Base-by-base conservation (phyloP, 495 filamentous ascomycete species). In the Lophiostoma macrostomum region DNA sequence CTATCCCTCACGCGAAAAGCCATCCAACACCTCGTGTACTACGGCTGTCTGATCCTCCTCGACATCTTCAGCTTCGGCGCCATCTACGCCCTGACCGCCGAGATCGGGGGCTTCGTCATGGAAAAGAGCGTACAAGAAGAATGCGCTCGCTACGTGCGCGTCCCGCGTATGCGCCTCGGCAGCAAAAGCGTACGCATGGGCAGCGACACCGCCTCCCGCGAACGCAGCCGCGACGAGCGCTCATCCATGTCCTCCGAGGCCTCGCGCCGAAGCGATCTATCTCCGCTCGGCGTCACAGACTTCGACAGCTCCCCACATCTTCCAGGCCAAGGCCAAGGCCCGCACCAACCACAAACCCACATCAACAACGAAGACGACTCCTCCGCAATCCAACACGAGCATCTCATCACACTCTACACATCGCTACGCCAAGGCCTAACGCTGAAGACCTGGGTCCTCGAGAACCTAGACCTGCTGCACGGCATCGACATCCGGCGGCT, bases 61-160 rank as follows among this genome's bases (percentile, higher is more conserved):
- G 93, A 97, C 67, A 83, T 95, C 63, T 97, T 97, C 73, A 86
- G 89, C 62, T 97, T 97, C 69, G 76, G 80, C 22, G 87, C 87
- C 45, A 90, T 93, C 53, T 98, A 97, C 64, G 90, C 90, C 0
- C 83, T 83, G 2, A 93, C 94, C 1, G 72, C 79, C 0, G 84
- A 85, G 34, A 84, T 97, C 52, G 78, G 80, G 56, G 74, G 77
- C 25, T 87, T 94, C 25, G 78, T 96, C 29, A 75, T 82, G 58
- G 76, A 82, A 43, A 76, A 79, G 44, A 76, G 74, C 28, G 79
- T 94, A 68, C 84, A 91, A 52, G 83, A 86, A 32, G 94, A 98
- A 73, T 96, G 91, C 61, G 80, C 80, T 0, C 77, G 81, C 22
- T 97, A 96, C 62, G 85, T 95, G 4, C 83, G 79, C 57, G 50